phyloP scores from a whole-genome alignment of 108 stramenopile genomes.

The Fistulifera pelliculosa region DNA sequence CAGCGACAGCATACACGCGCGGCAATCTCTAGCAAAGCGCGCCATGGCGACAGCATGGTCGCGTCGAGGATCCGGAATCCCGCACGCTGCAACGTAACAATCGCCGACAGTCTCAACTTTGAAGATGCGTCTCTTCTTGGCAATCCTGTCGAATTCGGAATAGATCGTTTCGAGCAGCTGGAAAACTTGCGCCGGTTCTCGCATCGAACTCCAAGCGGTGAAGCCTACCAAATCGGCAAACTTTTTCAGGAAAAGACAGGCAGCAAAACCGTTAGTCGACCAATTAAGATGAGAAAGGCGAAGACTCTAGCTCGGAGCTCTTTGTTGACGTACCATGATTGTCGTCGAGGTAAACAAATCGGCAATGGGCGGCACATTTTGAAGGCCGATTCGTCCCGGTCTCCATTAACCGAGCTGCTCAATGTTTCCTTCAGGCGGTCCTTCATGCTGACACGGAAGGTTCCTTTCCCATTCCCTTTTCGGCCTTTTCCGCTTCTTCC shows the following conservation, averaged over 20 bases:
- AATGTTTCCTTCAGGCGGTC: not conserved
- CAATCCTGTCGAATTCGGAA: constrained; percentile 6
- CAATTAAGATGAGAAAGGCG: not conserved
- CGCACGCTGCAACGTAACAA: constrained; percentile 10
- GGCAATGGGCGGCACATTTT: constrained; percentile 10
- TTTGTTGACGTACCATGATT: not conserved
- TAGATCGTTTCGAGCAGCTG: constrained; percentile 17
- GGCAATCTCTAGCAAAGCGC: constrained; percentile 8
- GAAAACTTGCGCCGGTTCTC: constrained; percentile 23
- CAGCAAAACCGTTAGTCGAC: not conserved
- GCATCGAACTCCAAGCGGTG: constrained; percentile 20
- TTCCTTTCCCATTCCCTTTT: not conserved
- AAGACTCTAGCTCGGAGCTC: not conserved
- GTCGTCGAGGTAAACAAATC: constrained; percentile 12
- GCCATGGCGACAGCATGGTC: constrained; percentile 16
- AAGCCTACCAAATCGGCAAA: constrained; percentile 17
- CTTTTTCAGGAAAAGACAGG: constrained; percentile 7
- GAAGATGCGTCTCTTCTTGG: constrained; percentile 8
- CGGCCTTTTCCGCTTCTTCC: not conserved
- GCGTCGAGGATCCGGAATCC: constrained; percentile 2
- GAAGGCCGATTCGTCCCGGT: not conserved
- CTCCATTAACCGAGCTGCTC: not conserved
- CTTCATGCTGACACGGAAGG: not conserved
- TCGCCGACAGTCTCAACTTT: constrained; percentile 15
- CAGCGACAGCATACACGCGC: constrained; percentile 4